A percentile compares a stretch with the other conserved stretches of the same genome.
These are phyloP conservation scores for Ganoderma lucidum DNA, from an alignment of 1,284 basidiomycete species.

Conservation along the genomic window DNA sequence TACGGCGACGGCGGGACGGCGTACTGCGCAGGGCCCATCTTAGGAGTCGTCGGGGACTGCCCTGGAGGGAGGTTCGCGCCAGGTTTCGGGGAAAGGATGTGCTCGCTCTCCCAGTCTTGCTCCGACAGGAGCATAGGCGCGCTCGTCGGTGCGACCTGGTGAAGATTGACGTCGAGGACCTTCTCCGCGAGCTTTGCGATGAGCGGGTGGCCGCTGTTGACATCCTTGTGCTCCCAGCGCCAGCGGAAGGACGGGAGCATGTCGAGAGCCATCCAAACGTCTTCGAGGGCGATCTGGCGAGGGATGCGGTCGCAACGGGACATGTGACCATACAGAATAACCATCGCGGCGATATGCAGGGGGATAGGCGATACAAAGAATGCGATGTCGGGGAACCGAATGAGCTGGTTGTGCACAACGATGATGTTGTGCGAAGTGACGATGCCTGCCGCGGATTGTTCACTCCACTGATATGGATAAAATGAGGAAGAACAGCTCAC, in stretches of 20 bases:
- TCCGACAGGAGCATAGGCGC: slow-evolving; percentile 70
- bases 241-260: slow-evolving; percentile 87
- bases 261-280: slow-evolving; percentile 83
- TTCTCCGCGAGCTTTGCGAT: slow-evolving; percentile 81
- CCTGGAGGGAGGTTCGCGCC: slow-evolving; percentile 14
- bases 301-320: slow-evolving; percentile 73
- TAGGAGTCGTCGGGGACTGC: slow-evolving; percentile 36
- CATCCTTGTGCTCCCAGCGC: slow-evolving; percentile 86
- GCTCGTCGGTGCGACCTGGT: slow-evolving; percentile 62
- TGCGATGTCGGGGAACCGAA: slow-evolving; percentile 81
- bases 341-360: slow-evolving; percentile 86
- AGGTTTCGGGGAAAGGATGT: slow-evolving; percentile 40
- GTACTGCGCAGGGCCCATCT: slow-evolving; percentile 40
- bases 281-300: slow-evolving; percentile 71
- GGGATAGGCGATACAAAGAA: slow-evolving; percentile 89
- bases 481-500: slow-evolving; percentile 47
- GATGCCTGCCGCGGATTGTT: slow-evolving; percentile 58
- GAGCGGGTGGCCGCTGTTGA: slow-evolving; percentile 79
- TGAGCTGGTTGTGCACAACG: slow-evolving; percentile 80
- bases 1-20: slow-evolving; percentile 29
- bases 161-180: slow-evolving; percentile 74
- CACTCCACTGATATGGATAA: slow-evolving; percentile 16
- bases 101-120: slow-evolving; percentile 71
- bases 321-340: slow-evolving; percentile 85
- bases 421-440: slow-evolving; percentile 86